Base-by-base conservation (phyloP, 129 eudicot genomes). In the Dittrichia graveolens region DNA sequence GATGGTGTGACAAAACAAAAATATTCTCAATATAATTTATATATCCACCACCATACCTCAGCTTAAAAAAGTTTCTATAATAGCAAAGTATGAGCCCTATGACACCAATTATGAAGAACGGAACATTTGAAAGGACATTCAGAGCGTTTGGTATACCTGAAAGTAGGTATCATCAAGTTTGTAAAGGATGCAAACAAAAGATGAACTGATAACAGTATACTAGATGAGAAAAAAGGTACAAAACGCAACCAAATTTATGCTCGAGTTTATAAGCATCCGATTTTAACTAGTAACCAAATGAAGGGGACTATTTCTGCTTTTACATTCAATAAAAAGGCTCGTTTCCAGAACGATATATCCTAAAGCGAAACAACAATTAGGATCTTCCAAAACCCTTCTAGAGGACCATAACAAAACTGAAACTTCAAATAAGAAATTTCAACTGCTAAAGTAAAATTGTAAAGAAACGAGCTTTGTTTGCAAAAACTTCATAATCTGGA, bases 131-230 rank as follows among this genome's bases (percentile, higher is more conserved):
- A 54, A 90, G 63, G 78, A 90, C 96, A 62, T 90, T 90, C 77
- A 90, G 75, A 38, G 84, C 59, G 71, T 90, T 90, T 9, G 95
- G 96, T 83, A 90, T 90, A 48, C 96, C 96, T 90, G 91, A 54
- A 75, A 75, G 74, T 42, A 43, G 19, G 10, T 67, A 76, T 16
- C 75, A 44, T 50, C 37, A 45, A 74, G 73, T 75, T 65, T 62
- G 35, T 15, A 18, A 12, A 43, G 64, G 35, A 64, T 35, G 61
- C n/a, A 19, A 78, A 14, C 31, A 72, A 41, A 37, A 31, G 53
- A 34, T 37, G 8, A 79, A 44, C 41, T 38, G 50, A 41, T 48
- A 57, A 46, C 45, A 8, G 61, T 41, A 31, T 41, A 64, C 37
- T 15, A 38, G 10, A 70, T 13, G 40, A 18, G 40, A 18, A 44